Evolutionary conservation across 805 yeast genomes (phyloP).

Genomic region (Torulaspora franciscae): DNA sequence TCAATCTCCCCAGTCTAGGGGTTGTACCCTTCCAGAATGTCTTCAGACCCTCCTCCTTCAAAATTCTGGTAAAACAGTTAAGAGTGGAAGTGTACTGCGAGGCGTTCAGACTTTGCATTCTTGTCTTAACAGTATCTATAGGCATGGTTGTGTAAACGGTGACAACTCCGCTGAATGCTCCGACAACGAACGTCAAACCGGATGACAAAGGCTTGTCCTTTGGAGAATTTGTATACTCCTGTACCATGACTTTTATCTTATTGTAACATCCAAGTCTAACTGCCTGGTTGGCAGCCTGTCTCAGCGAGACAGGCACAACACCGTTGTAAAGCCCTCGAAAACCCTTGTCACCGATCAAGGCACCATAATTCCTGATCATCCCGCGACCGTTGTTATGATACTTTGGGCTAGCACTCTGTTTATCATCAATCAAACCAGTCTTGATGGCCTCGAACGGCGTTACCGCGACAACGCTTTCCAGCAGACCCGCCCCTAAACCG

Average conservation of each 20-base stretch:
- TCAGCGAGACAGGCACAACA: constrained; percentile 82
- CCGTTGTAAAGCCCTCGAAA: constrained; percentile 83
- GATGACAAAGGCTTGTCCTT: constrained; percentile 73
- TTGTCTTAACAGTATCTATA: constrained; percentile 88
- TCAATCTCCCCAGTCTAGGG: constrained; percentile 87
- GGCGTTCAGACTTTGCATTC: constrained; percentile 93
- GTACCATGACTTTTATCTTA: constrained; percentile 74
- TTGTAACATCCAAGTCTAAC: constrained; percentile 92
- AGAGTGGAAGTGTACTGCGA: constrained; percentile 66
- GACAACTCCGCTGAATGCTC: constrained; percentile 83
- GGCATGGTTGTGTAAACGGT: constrained; percentile 95
- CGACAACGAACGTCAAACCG: constrained; percentile 76
- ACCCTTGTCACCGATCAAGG: constrained; percentile 72
- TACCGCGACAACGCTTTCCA: constrained; percentile 88
- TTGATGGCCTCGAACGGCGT: constrained; percentile 97
- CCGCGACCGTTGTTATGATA: constrained; percentile 62
- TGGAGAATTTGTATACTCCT: constrained; percentile 59
- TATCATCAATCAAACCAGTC: constrained; percentile 93
- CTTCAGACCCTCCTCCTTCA: constrained; percentile 79
- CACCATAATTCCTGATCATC: constrained; percentile 41
- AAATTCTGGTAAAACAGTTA: constrained; percentile 75
- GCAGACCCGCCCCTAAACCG: constrained; percentile 94
- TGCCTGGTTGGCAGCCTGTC: constrained; percentile 95
- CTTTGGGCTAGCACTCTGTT: constrained; percentile 67
- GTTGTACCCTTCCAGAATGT: constrained; percentile 99